These are phyloP conservation scores for Picocystis sp. DNA, from an alignment of 163 green algal genomes.

Conservation along the genomic window DNA sequence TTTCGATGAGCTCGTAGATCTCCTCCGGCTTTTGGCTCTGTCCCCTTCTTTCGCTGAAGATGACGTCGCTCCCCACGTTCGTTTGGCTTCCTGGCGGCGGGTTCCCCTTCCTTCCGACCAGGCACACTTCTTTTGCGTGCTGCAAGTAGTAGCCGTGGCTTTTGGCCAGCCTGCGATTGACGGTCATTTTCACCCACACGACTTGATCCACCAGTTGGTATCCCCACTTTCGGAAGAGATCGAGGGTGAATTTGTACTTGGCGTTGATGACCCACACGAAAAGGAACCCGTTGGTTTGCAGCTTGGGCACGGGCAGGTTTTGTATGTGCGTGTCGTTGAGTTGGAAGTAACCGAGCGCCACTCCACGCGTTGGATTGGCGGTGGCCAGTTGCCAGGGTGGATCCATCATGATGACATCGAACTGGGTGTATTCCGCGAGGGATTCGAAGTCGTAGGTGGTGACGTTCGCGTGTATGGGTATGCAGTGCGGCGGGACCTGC, in stretches of 20 bases:
- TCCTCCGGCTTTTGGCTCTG: conserved; percentile 92
- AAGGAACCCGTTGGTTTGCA: conserved; percentile 41
- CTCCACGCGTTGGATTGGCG: conserved; percentile 70
- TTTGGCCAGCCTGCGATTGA: conserved; percentile 81
- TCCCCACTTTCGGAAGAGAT: conserved; percentile 76
- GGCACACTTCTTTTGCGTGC: conserved; percentile 68
- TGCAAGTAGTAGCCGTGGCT: conserved; percentile 90
- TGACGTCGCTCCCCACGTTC: conserved; percentile 44
- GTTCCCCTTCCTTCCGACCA: conserved; percentile 41
- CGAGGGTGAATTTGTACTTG: conserved; percentile 77
- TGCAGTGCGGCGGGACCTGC: conserved; percentile 70
- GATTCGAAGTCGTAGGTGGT: conserved; percentile 68
- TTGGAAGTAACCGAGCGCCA: conserved; percentile 80
- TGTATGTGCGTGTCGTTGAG: conserved; percentile 53
- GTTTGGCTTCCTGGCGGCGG: conserved; percentile 21
- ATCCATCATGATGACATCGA: conserved; percentile 95
- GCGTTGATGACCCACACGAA: conserved; percentile 94
- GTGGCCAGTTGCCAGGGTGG: conserved; percentile 86
- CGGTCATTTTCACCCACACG: conserved; percentile 92
- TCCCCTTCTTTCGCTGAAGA: conserved; percentile 64
- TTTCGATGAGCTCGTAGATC: conserved; percentile 89
- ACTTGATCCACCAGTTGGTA: conserved; percentile 87
- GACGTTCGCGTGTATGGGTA: conserved; percentile 83
- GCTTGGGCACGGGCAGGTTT: conserved; percentile 44
- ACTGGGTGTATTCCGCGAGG: conserved; percentile 38